Percentiles rank a stretch among this genome's conserved stretches.
Conservation (phyloP, 371 early-diverging fungal genomes). For the Haplosporangium sp. region DNA sequence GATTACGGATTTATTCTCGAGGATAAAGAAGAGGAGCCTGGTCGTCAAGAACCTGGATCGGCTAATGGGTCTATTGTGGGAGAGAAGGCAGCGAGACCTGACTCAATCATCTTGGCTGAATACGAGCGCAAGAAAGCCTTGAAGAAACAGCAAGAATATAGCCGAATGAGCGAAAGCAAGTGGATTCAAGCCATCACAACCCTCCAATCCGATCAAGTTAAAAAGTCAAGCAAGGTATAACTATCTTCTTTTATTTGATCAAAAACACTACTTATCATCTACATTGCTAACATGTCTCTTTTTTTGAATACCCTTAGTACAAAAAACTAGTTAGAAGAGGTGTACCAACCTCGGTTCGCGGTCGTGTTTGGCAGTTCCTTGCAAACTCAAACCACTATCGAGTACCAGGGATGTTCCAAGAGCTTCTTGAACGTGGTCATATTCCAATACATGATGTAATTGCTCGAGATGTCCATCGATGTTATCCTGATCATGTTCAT, state of each 20-base stretch:
- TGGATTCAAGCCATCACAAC: slow-evolving; percentile 39
- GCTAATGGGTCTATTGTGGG: slow-evolving; percentile 15
- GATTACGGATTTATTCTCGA: slow-evolving; percentile 32
- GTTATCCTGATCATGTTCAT: slow-evolving; percentile 87
- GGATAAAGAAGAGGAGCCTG: neutral
- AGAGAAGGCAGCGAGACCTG: slow-evolving; percentile 21
- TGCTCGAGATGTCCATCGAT: slow-evolving; percentile 87
- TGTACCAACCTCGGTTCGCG: slow-evolving; percentile 81
- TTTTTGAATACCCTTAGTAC: slow-evolving; percentile 45
- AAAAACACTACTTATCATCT: no score
- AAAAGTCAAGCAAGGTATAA: slow-evolving; percentile 41
- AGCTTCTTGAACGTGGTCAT: slow-evolving; percentile 45
- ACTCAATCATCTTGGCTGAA: slow-evolving; percentile 14
- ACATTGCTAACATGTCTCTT: neutral
- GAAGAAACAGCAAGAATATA: slow-evolving; percentile 29
- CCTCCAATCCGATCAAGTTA: slow-evolving; percentile 33
- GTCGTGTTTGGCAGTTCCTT: slow-evolving; percentile 80
- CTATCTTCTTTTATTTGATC: neutral
- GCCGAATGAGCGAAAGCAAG: slow-evolving; percentile 27
- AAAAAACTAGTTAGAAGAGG: slow-evolving; percentile 79
- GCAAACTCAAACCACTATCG: slow-evolving; percentile 64
- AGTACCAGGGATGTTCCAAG: slow-evolving; percentile 58
- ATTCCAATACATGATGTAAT: slow-evolving; percentile 83
- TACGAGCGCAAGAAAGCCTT: slow-evolving; percentile 16
- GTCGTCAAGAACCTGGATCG: slow-evolving; percentile 18